phyloP scores from a whole-genome alignment of 345 rosid species.

The Gossypium rotundifolium region DNA sequence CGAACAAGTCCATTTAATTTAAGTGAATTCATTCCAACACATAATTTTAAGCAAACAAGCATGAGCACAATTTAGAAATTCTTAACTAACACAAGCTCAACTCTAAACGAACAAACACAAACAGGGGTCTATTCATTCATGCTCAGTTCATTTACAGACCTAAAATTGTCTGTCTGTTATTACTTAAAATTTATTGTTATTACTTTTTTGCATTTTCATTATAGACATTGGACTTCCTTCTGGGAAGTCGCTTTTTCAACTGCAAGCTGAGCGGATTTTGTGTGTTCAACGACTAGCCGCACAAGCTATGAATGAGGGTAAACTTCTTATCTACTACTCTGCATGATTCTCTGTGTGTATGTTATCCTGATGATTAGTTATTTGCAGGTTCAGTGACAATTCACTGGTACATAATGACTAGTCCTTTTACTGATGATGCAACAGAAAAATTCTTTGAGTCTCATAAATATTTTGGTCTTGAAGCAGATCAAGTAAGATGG shows the following conservation, averaged over 20 bases:
- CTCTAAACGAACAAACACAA: no score
- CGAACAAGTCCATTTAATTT: no score
- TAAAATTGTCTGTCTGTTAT: background rate
- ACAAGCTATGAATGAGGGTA: conserved; percentile 74
- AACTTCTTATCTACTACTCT: conserved; percentile 19
- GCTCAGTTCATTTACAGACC: background rate
- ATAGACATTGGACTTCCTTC: conserved; percentile 92
- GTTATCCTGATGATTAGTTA: conserved; percentile 10
- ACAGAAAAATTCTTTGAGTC: conserved; percentile 73
- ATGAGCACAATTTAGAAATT: no score
- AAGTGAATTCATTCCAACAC: no score
- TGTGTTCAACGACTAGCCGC: conserved; percentile 85
- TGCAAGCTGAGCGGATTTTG: conserved; percentile 93
- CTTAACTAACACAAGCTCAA: no score
- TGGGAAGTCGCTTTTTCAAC: conserved; percentile 91
- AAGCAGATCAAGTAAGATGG: conserved; percentile 71
- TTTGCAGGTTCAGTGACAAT: conserved; percentile 55
- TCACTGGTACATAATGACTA: conserved; percentile 98
- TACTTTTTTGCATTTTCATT: conserved; percentile 16
- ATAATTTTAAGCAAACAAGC: no score
- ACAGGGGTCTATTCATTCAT: background rate
- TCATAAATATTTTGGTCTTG: conserved; percentile 84
- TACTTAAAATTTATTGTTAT: conserved; percentile 2
- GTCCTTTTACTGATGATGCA: conserved; percentile 88
- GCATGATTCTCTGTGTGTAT: conserved; percentile 7